Evolutionary conservation across 495 filamentous ascomycete genomes (phyloP), one percentile per base, ranked within the genome.

Genomic region (Schizothecium vesticola): DNA sequence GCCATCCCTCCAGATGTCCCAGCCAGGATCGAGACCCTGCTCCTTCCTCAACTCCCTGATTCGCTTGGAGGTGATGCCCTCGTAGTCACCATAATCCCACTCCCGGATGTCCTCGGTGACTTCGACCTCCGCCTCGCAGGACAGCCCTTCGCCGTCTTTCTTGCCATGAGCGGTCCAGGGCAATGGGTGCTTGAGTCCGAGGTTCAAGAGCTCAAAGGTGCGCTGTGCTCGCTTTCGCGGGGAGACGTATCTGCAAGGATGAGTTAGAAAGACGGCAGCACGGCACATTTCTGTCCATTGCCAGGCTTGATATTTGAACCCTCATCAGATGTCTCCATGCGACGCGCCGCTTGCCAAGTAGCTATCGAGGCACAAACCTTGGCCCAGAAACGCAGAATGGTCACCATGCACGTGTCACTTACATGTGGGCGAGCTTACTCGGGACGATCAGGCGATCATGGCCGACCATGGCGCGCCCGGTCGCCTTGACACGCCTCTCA

Each of bases 31-130:
- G 29, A 92, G 76, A 3, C 87, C 85, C 69, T 89, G 76, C 70
- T 84, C 77, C 75, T 82, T 85, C 33, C 92, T 82, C 64, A 83
- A 67, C 63, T 85, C 80, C 25, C 84, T 74, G 73, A 98, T 97
- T 73, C 91, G 78, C 19, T 84, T 77, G 65, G 85, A 90, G 8
- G 91, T 96, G 76, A 96, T 86, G 2, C 95, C 95, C 76, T 99
- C 95, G 75, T 98, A 99, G 70, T 91, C 87, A 12, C 95, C 95
- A 72, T 99, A 99, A 79, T 96, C 92, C 94, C 94, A 99, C 76
- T 99, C 94, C 13, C 90, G 85, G 28, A 97, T 88, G 61, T 90
- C 88, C 67, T 93, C 86, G 0, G 91, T 92, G 56, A 95, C 80
- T 70, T 89, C 78, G 2, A 96, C 85, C 19, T 78, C 74, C 11